phyloP scores from a whole-genome alignment of 2,329 filamentous ascomycete genomes.

The Sporothrix schenckii region DNA sequence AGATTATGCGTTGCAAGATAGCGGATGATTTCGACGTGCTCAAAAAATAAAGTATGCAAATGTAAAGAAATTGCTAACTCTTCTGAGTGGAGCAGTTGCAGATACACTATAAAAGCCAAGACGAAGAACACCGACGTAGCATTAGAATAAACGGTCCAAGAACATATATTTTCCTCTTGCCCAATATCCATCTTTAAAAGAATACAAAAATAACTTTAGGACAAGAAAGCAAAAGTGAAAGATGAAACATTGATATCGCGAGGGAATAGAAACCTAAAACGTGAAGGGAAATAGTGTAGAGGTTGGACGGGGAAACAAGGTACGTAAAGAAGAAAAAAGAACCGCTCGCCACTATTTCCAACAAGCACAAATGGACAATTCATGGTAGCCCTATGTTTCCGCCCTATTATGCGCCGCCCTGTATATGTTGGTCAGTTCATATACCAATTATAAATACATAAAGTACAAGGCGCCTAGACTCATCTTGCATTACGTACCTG shows the following conservation, averaged over 20 bases:
- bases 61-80: neutral
- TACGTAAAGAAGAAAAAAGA: neutral
- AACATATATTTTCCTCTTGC: constrained; percentile 14
- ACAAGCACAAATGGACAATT: neutral
- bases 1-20: neutral
- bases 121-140: neutral
- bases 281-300: neutral
- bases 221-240: constrained; percentile 5
- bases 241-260: neutral
- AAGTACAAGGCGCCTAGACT: neutral
- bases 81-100: constrained; percentile 6
- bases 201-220: neutral
- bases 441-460: neutral
- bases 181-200: constrained; percentile 9
- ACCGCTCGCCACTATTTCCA: neutral
- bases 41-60: neutral
- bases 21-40: neutral
- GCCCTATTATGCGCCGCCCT: constrained; percentile 20
- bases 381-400: neutral
- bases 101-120: neutral
- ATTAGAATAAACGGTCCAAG: neutral
- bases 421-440: neutral
- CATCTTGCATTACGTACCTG: constrained; percentile 60
- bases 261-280: constrained; percentile 10
- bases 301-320: constrained; percentile 9